Evolutionary conservation across 805 yeast species (phyloP).

Genomic region (Cyberlindnera samutprakarnensis): DNA sequence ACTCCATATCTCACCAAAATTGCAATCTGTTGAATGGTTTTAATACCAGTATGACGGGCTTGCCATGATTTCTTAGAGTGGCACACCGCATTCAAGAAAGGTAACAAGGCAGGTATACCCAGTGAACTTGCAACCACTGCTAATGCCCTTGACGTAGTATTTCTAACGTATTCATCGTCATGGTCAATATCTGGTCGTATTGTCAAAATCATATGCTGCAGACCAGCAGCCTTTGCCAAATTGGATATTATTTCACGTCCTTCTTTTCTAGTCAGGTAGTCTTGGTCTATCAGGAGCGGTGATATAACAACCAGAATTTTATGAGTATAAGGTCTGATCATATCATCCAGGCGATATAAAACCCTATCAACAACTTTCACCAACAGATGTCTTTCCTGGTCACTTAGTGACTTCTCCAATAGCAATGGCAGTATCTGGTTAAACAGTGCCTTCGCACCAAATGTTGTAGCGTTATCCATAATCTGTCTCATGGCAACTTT

Average conservation of each 20-base stretch:
- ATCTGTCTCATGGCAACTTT: slow-evolving; percentile 62
- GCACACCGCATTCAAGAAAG: slow-evolving; percentile 77
- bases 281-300: slow-evolving; percentile 77
- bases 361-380: slow-evolving; percentile 71
- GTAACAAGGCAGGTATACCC: slow-evolving; percentile 65
- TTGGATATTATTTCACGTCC: slow-evolving; percentile 74
- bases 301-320: slow-evolving; percentile 66
- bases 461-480: slow-evolving; percentile 51
- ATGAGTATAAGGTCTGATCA: slow-evolving; percentile 65
- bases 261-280: slow-evolving; percentile 62
- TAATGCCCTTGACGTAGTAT: slow-evolving; percentile 66
- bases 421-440: slow-evolving; percentile 69
- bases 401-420: slow-evolving; percentile 64
- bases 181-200: slow-evolving; percentile 79
- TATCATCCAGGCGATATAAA: slow-evolving; percentile 54
- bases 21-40: slow-evolving; percentile 71
- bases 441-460: slow-evolving; percentile 67
- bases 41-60: slow-evolving; percentile 78
- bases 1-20: slow-evolving; percentile 61
- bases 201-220: slow-evolving; percentile 69
- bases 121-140: slow-evolving; percentile 79
- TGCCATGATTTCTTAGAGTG: slow-evolving; percentile 70
- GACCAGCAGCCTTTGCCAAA: slow-evolving; percentile 74
- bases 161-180: slow-evolving; percentile 73
- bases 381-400: slow-evolving; percentile 75